Base-by-base conservation (phyloP, 306 rosid species). In the barrel medic (Medicago truncatula) region DNA sequence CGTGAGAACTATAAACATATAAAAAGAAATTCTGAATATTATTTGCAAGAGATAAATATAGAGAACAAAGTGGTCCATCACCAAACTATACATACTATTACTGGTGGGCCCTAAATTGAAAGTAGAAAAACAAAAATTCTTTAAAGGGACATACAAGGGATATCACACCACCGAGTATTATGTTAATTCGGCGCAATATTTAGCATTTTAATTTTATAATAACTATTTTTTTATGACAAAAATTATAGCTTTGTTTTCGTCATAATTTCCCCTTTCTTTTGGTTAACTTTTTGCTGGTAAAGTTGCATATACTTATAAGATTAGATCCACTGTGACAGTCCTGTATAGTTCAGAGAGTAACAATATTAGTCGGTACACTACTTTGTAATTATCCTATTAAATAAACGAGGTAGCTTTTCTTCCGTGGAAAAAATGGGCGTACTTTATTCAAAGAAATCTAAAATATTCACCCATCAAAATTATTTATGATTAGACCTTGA, bases 381-480 rank as follows among this genome's bases (percentile, higher is more conserved):
- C 59, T 70, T 62, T 69, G 76, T 69, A 70, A 49, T 81, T 60
- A 78, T 78, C 65, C 69, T 41, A 78, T 36, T 60, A 70, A 36
- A 70, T 38, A 21, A 76, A 52, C 56, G 57, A 6, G 52, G 43
- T 50, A 47, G 58, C 84, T 74, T 80, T 80, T 64, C 36, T 46
- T 65, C 64, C 67, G 49, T 75, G 76, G 70, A 76, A 81, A 76
- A 76, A 64, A 34, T 17, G 9, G 36, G 71, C 18, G 34, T 57
- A 65, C 85, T 82, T 82, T 82, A 76, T 57, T 75, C 23, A 62
- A 76, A 70, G 78, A 76, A 76, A 62, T 15, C 44, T 70, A 64
- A 56, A 46, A 5, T 82, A 81, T 64, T 71, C 75, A 58, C 44
- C 57, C 53, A 58, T 44, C 49, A 44, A 16, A 63, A 31, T 70